A percentile compares a stretch with the other conserved stretches of the same genome.
Evolutionary conservation across 352 stramenopile genomes (phyloP).

Genomic region (Hyphochytrium catenoides): DNA sequence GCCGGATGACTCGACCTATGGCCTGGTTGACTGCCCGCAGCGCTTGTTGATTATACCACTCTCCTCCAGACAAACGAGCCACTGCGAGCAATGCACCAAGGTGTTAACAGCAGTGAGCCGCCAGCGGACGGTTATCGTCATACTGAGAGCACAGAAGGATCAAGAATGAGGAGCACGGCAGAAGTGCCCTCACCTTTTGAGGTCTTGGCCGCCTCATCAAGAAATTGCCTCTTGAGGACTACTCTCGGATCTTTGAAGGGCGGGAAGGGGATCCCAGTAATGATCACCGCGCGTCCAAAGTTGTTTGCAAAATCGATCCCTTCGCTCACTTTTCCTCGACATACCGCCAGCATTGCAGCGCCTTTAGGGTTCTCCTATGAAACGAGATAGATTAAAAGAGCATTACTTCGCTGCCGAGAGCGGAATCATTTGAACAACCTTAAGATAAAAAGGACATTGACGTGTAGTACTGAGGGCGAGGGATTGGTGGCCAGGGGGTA

Average conservation of each 20-base stretch:
- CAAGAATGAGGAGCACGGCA: background rate
- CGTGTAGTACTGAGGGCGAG: no score
- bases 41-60: slow-evolving; percentile 98
- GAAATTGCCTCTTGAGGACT: slow-evolving; percentile 86
- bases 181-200: slow-evolving; percentile 20
- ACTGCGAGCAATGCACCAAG: background rate
- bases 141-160: background rate
- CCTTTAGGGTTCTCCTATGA: slow-evolving; percentile 42
- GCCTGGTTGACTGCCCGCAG: slow-evolving; percentile 96
- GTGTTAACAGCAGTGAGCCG: no score
- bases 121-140: no score
- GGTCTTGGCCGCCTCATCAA: slow-evolving; percentile 48
- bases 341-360: slow-evolving; percentile 92
- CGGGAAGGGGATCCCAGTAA: slow-evolving; percentile 96
- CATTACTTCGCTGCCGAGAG: no score
- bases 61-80: slow-evolving; percentile 53
- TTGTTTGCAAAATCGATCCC: slow-evolving; percentile 96
- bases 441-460: no score
- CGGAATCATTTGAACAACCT: no score
- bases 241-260: slow-evolving; percentile 91
- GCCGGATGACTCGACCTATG: slow-evolving; percentile 93
- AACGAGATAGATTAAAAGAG: no score
- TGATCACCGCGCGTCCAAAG: slow-evolving; percentile 88
- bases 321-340: slow-evolving; percentile 93
- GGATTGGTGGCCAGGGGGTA: no score